Percentiles rank a stretch among this genome's conserved stretches.
Evolutionary conservation across 495 filamentous ascomycete species (phyloP).

Genomic region (Hypoxylon lenormandii): DNA sequence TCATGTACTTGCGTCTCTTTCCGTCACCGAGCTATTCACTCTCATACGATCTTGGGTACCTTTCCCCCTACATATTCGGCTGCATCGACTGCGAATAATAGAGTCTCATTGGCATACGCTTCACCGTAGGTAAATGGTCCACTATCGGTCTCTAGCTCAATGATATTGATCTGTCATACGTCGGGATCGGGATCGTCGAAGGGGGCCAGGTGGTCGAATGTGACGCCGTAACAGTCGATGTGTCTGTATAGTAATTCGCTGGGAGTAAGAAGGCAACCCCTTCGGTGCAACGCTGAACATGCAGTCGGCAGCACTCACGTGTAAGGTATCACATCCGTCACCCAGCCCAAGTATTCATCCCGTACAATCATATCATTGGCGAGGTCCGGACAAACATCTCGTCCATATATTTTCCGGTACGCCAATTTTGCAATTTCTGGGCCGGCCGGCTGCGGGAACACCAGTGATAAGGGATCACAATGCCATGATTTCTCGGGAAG

Average conservation of each 20-base stretch:
- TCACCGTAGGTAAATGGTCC: constrained; percentile 16
- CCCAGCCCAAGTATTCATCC: constrained; percentile 37
- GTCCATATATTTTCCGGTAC: constrained; percentile 46
- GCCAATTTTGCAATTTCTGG: constrained; percentile 47
- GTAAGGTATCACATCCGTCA: neutral
- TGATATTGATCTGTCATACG: constrained; percentile 48
- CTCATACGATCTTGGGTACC: constrained; percentile 50
- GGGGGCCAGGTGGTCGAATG: constrained; percentile 56
- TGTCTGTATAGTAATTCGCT: no score
- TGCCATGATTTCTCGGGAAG: constrained; percentile 46
- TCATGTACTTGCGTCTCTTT: no score
- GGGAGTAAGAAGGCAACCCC: no score
- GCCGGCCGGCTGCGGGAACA: constrained; percentile 49
- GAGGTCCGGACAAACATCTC: constrained; percentile 30
- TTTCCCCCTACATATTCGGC: constrained; percentile 53
- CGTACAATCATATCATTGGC: constrained; percentile 46
- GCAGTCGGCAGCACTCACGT: neutral
- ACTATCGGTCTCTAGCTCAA: constrained; percentile 46
- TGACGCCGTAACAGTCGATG: constrained; percentile 59
- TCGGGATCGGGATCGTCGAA: constrained; percentile 50
- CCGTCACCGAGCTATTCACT: constrained; percentile 35
- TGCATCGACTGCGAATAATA: constrained; percentile 50
- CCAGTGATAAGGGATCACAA: constrained; percentile 9
- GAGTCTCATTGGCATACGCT: constrained; percentile 48
- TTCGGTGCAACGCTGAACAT: constrained; percentile 29